Evolutionary conservation across 495 filamentous ascomycete genomes (phyloP).

Genomic region (Cercophora sp.): DNA sequence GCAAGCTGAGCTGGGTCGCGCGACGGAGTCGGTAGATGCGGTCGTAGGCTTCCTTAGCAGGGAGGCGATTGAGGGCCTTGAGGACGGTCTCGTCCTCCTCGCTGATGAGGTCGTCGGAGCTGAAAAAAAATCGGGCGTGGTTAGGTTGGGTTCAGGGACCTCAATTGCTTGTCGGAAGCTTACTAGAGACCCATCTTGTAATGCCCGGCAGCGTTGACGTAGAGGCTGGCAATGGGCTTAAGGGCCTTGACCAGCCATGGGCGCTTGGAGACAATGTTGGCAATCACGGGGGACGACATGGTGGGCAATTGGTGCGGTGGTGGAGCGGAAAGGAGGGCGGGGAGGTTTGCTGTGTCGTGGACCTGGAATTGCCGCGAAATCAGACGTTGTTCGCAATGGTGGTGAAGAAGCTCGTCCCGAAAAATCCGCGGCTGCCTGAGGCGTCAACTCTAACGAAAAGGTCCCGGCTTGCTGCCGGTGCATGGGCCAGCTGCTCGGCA

Average conservation of each 20-base stretch:
- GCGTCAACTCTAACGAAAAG: background rate
- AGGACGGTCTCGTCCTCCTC: constrained; percentile 86
- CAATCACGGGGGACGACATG: constrained; percentile 72
- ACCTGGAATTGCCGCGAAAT: constrained; percentile 17
- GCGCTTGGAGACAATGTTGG: constrained; percentile 68
- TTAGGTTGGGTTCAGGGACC: constrained; percentile 9
- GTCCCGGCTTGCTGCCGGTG: background rate
- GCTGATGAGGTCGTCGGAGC: constrained; percentile 86
- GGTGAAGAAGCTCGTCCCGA: constrained; percentile 11
- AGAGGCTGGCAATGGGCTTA: constrained; percentile 77
- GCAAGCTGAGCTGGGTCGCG: constrained; percentile 75
- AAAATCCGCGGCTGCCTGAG: constrained; percentile 15
- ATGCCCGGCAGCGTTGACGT: constrained; percentile 82
- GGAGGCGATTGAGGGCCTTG: constrained; percentile 82
- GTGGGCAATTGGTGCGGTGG: constrained; percentile 29
- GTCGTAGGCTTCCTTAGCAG: constrained; percentile 88
- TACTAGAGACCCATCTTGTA: constrained; percentile 88
- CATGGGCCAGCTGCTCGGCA: background rate
- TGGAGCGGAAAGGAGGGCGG: background rate
- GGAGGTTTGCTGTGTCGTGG: constrained; percentile 12
- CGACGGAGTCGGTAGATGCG: constrained; percentile 93
- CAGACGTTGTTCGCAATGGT: constrained; percentile 11
- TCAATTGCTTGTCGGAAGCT: constrained; percentile 26
- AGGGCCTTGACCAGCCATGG: constrained; percentile 79
- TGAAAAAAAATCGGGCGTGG: constrained; percentile 32